Conservation (phyloP, 2,329 filamentous ascomycete genomes). For the Verticillium alfalfae region DNA sequence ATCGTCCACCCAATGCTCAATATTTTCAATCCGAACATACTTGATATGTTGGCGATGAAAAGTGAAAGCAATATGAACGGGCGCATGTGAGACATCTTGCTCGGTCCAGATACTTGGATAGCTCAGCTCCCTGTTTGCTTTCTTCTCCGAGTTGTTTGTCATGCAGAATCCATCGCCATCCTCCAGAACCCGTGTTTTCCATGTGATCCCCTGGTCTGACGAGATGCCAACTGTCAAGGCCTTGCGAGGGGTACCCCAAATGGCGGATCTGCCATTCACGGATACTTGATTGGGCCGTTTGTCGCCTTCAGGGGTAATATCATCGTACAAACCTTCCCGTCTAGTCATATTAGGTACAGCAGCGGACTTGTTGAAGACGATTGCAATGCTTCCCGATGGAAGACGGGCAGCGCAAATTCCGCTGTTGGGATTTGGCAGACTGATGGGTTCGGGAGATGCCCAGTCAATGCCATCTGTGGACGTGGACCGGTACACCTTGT, state of each 20-base stretch:
- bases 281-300: constrained; percentile 29
- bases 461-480: constrained; percentile 32
- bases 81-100: constrained; percentile 11
- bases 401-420: constrained; percentile 31
- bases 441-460: constrained; percentile 24
- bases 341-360: constrained; percentile 22
- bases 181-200: constrained; percentile 30
- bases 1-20: constrained; percentile 16
- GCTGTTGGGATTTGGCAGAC: constrained; percentile 36
- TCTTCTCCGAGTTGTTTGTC: constrained; percentile 35
- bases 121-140: constrained; percentile 34
- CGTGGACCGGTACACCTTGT: constrained; percentile 32
- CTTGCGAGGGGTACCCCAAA: constrained; percentile 36
- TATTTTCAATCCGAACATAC: constrained; percentile 23
- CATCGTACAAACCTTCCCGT: constrained; percentile 35
- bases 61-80: constrained; percentile 31
- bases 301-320: constrained; percentile 33
- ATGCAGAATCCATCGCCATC: constrained; percentile 39
- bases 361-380: constrained; percentile 35
- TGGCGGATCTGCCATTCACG: constrained; percentile 27
- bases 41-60: constrained; percentile 36
- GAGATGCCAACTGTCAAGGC: constrained; percentile 26
- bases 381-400: constrained; percentile 23
- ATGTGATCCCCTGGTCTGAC: constrained; percentile 27
- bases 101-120: constrained; percentile 34